These are phyloP conservation scores for Phytophthora meadii DNA, from an alignment of 352 stramenopile genomes.

Conservation along the genomic window DNA sequence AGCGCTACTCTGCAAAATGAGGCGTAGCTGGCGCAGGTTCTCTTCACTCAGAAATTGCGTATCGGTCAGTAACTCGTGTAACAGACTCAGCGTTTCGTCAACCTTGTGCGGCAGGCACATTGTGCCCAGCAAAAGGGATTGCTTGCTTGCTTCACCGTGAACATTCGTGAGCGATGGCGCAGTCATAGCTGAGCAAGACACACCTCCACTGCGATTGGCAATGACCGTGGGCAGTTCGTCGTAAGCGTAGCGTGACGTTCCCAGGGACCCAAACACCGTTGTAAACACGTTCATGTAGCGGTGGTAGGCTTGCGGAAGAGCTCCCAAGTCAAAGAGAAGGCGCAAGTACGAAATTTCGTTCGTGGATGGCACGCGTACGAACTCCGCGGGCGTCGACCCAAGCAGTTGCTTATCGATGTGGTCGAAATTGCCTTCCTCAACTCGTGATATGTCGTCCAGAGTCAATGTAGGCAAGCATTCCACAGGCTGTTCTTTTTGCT, in stretches of 20 bases:
- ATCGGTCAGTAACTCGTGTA: constrained; percentile 71
- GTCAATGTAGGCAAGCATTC: constrained; percentile 81
- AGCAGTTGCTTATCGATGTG: constrained; percentile 51
- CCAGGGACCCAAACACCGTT: constrained; percentile 74
- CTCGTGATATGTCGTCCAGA: constrained; percentile 66
- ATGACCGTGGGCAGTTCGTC: constrained; percentile 75
- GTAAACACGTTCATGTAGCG: constrained; percentile 76
- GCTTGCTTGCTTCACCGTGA: constrained; percentile 38
- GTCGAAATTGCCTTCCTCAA: constrained; percentile 60
- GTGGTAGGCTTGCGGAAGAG: constrained; percentile 68
- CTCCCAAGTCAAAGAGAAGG: constrained; percentile 65
- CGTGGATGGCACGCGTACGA: constrained; percentile 76
- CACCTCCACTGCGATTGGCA: constrained; percentile 79
- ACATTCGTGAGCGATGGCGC: constrained; percentile 67
- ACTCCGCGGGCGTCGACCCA: constrained; percentile 47
- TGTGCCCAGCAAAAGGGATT: constrained; percentile 69
- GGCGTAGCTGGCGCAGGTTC: constrained; percentile 78
- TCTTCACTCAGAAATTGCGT: constrained; percentile 77
- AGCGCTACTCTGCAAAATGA: constrained; percentile 76
- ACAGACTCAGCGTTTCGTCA: constrained; percentile 60
- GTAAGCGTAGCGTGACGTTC: constrained; percentile 70
- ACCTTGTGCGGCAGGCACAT: constrained; percentile 83
- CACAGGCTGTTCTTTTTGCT: constrained; percentile 69
- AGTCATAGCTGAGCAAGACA: constrained; percentile 65
- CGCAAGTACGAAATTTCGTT: constrained; percentile 88